phyloP scores from a whole-genome alignment of 768 basidiomycete species.

The Russula sp. region DNA sequence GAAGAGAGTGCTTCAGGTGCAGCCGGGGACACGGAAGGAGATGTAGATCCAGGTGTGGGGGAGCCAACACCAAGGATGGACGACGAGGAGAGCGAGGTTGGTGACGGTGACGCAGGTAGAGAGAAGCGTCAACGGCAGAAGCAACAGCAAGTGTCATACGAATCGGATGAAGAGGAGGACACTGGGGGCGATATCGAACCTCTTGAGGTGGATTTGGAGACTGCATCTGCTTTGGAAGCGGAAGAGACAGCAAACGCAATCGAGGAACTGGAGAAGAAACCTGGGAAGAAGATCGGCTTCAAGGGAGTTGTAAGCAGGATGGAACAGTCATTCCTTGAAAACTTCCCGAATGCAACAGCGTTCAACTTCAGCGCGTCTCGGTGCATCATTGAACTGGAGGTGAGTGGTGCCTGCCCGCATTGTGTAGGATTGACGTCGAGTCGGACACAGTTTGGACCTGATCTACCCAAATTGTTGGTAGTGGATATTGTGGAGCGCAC shows the following conservation, averaged over 20 bases:
- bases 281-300: constrained; percentile 27
- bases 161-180: constrained; percentile 57
- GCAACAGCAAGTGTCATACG: constrained; percentile 71
- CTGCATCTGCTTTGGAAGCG: constrained; percentile 42
- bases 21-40: constrained; percentile 49
- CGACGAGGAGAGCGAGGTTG: constrained; percentile 68
- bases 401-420: constrained; percentile 31
- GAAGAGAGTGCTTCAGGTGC: constrained; percentile 41
- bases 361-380: constrained; percentile 60
- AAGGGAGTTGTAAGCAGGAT: constrained; percentile 38
- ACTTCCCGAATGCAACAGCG: constrained; percentile 58
- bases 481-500: constrained; percentile 89
- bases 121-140: constrained; percentile 65
- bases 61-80: constrained; percentile 35
- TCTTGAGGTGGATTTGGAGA: constrained; percentile 55
- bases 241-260: constrained; percentile 35
- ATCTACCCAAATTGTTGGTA: constrained; percentile 87
- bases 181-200: constrained; percentile 44
- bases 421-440: not conserved
- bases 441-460: constrained; percentile 66
- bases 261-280: constrained; percentile 30
- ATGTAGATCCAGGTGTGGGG: constrained; percentile 31
- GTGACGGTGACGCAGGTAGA: constrained; percentile 77
- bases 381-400: constrained; percentile 81
- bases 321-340: constrained; percentile 45